phyloP scores from a whole-genome alignment of 2,329 filamentous ascomycete species.

The Trichoderma simmonsii region DNA sequence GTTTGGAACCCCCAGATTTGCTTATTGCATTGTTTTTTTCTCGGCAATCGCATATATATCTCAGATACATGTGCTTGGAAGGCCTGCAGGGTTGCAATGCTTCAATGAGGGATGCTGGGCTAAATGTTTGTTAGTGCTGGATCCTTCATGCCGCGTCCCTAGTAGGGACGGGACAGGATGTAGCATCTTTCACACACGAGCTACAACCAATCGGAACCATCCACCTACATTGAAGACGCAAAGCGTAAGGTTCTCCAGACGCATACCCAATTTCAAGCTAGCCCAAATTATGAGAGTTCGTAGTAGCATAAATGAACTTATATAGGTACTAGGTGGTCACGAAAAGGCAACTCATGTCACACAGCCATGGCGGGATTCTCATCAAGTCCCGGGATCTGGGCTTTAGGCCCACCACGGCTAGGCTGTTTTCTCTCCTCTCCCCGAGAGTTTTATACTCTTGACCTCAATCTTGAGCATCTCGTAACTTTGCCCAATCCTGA shows the following conservation, averaged over 20 bases:
- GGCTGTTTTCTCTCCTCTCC: not conserved
- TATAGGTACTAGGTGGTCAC: not conserved
- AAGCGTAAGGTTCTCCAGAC: not conserved
- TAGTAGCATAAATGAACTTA: not conserved
- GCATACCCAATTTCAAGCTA: not conserved
- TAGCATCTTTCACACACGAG: not conserved
- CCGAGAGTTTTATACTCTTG: not conserved
- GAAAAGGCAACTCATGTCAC: not conserved
- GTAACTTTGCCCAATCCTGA: not conserved
- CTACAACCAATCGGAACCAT: not conserved
- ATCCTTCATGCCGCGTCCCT: not conserved
- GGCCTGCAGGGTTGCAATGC: not conserved
- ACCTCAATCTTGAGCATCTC: not conserved
- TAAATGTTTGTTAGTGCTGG: no score
- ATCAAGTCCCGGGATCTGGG: no score
- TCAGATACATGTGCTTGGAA: not conserved
- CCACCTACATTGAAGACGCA: not conserved
- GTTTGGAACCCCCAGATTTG: not conserved
- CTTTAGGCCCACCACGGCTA: not conserved
- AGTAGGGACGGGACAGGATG: not conserved
- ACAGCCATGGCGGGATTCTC: not conserved
- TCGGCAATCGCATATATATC: rapidly evolving
- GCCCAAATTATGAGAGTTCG: not conserved
- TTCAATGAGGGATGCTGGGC: not conserved
- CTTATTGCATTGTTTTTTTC: not conserved